These are phyloP conservation scores for Stereocaulon alpinum DNA, from an alignment of 495 filamentous ascomycete species.

Conservation along the genomic window DNA sequence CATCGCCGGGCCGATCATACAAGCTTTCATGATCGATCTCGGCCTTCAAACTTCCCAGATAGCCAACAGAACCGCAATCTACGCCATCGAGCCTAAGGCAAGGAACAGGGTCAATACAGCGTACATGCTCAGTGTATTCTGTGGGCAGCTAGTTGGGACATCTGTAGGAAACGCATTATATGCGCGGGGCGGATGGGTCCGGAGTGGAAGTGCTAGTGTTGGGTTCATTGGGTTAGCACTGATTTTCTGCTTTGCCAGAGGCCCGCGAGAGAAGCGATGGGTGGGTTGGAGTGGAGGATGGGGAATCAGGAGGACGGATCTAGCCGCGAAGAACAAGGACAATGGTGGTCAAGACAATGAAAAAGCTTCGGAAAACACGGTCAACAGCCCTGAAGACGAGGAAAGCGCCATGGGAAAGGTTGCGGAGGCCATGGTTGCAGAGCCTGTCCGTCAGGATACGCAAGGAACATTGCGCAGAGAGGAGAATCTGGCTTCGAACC, in stretches of 20 bases:
- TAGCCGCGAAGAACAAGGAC: not conserved
- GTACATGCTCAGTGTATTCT: constrained; percentile 68
- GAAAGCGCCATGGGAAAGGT: constrained; percentile 1
- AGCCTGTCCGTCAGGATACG: not conserved
- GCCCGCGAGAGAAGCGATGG: constrained; percentile 63
- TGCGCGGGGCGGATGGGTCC: constrained; percentile 58
- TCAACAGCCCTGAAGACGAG: not conserved
- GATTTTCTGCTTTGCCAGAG: constrained; percentile 45
- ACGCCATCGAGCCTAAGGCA: constrained; percentile 58
- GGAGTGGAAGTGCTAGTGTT: constrained; percentile 56
- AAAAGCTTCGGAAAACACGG: not conserved
- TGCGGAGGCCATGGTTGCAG: not conserved
- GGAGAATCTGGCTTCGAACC: not conserved
- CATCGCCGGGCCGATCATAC: constrained; percentile 64
- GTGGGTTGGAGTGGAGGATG: constrained; percentile 67
- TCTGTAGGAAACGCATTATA: constrained; percentile 62
- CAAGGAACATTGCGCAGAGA: not conserved
- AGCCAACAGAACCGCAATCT: constrained; percentile 63
- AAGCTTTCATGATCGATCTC: constrained; percentile 63
- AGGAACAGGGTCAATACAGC: constrained; percentile 72
- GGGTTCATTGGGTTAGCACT: constrained; percentile 53
- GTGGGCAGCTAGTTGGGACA: constrained; percentile 68
- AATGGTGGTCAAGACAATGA: not conserved
- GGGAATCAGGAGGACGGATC: constrained; percentile 33
- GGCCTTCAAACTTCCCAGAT: constrained; percentile 68